Evolutionary conservation across 805 yeast genomes (phyloP).

Genomic region (Lachancea sp.): DNA sequence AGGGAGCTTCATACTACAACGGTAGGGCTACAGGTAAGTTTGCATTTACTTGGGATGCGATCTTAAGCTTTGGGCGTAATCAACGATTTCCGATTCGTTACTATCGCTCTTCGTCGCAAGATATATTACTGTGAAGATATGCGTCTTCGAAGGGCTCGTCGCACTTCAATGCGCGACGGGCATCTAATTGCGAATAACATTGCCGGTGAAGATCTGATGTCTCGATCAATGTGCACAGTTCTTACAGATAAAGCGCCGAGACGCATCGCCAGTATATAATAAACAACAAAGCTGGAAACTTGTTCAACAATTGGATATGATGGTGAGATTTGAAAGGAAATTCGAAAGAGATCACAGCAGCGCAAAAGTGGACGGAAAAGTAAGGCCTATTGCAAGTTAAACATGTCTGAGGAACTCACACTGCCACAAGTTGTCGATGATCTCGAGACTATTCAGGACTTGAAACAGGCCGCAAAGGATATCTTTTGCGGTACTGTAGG

Average conservation of each 20-base stretch:
- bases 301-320: not conserved
- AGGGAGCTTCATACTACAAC: too few species aligned
- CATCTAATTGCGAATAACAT: constrained; percentile 1
- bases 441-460: constrained; percentile 7
- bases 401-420: constrained; percentile 11
- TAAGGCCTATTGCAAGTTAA: too few species aligned
- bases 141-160: not conserved
- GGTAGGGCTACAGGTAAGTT: too few species aligned
- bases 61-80: not conserved
- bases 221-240: not conserved
- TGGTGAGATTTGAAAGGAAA: not conserved
- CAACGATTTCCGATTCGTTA: too few species aligned
- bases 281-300: not conserved
- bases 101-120: not conserved
- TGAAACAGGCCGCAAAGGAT: constrained; percentile 55
- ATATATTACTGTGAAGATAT: not conserved
- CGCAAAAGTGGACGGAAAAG: not conserved
- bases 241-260: not conserved
- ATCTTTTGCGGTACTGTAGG: constrained; percentile 89
- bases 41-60: too few species aligned
- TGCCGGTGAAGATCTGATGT: not conserved
- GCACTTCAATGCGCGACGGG: constrained; percentile 1
- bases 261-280: not conserved
- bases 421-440: constrained; percentile 13
- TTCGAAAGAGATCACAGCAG: not conserved